A percentile compares a stretch with the other conserved stretches of the same genome.
Conservation (phyloP, 805 yeast species). For the Zygosaccharomyces lentus region DNA sequence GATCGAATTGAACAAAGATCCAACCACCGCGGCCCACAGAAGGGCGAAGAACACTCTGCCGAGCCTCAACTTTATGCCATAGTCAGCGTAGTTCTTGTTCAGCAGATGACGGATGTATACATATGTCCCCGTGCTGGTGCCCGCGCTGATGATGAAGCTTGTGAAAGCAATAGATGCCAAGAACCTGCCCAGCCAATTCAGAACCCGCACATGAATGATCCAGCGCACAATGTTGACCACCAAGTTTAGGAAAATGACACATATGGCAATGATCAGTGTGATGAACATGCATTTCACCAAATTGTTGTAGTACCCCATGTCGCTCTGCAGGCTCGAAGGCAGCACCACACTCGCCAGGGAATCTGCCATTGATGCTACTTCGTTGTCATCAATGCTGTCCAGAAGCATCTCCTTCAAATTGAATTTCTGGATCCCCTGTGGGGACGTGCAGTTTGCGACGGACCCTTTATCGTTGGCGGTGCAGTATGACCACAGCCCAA, state of each 20-base stretch:
- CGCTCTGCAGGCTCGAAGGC: conserved; percentile 50
- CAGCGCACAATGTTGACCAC: conserved; percentile 34
- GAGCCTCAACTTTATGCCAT: conserved; percentile 54
- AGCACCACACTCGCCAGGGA: conserved; percentile 38
- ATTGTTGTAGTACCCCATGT: conserved; percentile 42
- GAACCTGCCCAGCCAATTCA: conserved; percentile 46
- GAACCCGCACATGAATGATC: conserved; percentile 43
- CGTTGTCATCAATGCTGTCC: conserved; percentile 31
- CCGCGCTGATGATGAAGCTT: conserved; percentile 44
- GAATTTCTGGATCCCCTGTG: conserved; percentile 30
- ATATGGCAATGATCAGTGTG: conserved; percentile 48
- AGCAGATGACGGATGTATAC: conserved; percentile 45
- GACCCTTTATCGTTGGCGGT: conserved; percentile 34
- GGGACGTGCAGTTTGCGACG: conserved; percentile 28
- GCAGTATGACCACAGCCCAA: conserved; percentile 67
- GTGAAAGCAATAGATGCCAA: conserved; percentile 41
- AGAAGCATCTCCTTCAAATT: conserved; percentile 22
- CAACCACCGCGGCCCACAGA: conserved; percentile 60
- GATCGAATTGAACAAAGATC: conserved; percentile 40
- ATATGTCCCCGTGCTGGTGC: conserved; percentile 61
- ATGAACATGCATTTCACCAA: conserved; percentile 58
- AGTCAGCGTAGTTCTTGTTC: conserved; percentile 43
- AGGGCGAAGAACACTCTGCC: conserved; percentile 52
- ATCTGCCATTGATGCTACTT: conserved; percentile 17
- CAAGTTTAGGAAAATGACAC: conserved; percentile 39